These are phyloP conservation scores for Sporothrix variecibatus DNA, from an alignment of 2,329 filamentous ascomycete genomes.

Conservation along the genomic window DNA sequence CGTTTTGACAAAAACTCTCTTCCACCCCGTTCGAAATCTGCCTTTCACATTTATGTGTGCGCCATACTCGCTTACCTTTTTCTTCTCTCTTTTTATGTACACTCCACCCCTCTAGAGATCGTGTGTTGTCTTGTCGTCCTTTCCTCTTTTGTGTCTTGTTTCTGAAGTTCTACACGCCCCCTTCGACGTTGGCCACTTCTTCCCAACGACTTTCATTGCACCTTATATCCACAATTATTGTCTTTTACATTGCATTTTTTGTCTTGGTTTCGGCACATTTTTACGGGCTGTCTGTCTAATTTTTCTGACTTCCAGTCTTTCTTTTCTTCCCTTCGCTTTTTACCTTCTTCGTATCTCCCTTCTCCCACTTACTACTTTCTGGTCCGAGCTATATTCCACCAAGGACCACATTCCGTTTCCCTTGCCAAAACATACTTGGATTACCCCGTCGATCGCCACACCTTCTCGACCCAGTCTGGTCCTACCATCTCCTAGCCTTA, in stretches of 20 bases:
- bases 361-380: neutral
- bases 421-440: slow-evolving; percentile 36
- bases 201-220: slow-evolving; percentile 19
- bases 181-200: slow-evolving; percentile 33
- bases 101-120: slow-evolving; percentile 21
- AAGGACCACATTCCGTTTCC: neutral
- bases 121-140: slow-evolving; percentile 20
- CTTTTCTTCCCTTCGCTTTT: neutral
- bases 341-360: slow-evolving; percentile 23
- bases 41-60: neutral
- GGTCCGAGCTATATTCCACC: neutral
- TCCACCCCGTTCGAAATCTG: neutral
- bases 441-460: slow-evolving; percentile 39
- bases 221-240: neutral
- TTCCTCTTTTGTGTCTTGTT: slow-evolving; percentile 17
- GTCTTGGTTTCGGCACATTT: neutral
- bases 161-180: slow-evolving; percentile 20
- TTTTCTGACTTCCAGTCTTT: neutral
- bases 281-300: neutral
- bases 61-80: neutral
- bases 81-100: slow-evolving; percentile 25
- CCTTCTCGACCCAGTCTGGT: slow-evolving; percentile 35
- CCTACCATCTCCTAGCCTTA: slow-evolving; percentile 31
- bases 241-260: neutral
- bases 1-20: neutral